Evolutionary conservation across 352 stramenopile genomes (phyloP).

Genomic region (Plasmopara muralis): DNA sequence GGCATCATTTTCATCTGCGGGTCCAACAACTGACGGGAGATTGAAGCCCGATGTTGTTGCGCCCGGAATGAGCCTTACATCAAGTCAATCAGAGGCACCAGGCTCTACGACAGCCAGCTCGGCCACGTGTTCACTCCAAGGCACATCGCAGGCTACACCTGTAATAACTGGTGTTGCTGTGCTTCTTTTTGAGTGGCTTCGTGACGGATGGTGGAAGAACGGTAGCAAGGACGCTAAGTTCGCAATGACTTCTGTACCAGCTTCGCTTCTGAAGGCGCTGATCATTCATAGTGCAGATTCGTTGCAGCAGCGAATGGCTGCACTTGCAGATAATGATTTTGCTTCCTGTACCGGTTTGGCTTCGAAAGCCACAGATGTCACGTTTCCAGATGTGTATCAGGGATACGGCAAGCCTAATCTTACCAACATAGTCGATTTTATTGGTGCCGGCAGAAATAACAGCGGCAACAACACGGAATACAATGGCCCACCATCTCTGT

Average conservation of each 20-base stretch:
- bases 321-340: slow-evolving; percentile 27
- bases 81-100: slow-evolving; percentile 54
- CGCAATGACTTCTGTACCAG: slow-evolving; percentile 55
- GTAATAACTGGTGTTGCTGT: slow-evolving; percentile 70
- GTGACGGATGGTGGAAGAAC: slow-evolving; percentile 72
- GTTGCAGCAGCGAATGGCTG: slow-evolving; percentile 39
- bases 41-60: slow-evolving; percentile 86
- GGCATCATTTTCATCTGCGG: slow-evolving; percentile 76
- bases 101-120: slow-evolving; percentile 48
- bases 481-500: slow-evolving; percentile 28
- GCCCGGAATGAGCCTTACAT: slow-evolving; percentile 75
- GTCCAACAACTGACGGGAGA: slow-evolving; percentile 72
- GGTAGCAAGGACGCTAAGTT: slow-evolving; percentile 46
- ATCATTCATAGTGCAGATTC: slow-evolving; percentile 72
- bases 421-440: slow-evolving; percentile 66
- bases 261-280: slow-evolving; percentile 69
- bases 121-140: slow-evolving; percentile 62
- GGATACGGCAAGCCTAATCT: slow-evolving; percentile 80
- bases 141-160: slow-evolving; percentile 70
- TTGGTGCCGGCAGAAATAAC: neutral
- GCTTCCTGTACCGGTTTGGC: slow-evolving; percentile 46
- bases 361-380: slow-evolving; percentile 18
- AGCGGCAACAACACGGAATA: no score
- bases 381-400: slow-evolving; percentile 71
- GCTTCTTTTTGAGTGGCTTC: slow-evolving; percentile 69